phyloP scores from a whole-genome alignment of 225 moss, liverwort and hornwort species.

The Ulota crispa region DNA sequence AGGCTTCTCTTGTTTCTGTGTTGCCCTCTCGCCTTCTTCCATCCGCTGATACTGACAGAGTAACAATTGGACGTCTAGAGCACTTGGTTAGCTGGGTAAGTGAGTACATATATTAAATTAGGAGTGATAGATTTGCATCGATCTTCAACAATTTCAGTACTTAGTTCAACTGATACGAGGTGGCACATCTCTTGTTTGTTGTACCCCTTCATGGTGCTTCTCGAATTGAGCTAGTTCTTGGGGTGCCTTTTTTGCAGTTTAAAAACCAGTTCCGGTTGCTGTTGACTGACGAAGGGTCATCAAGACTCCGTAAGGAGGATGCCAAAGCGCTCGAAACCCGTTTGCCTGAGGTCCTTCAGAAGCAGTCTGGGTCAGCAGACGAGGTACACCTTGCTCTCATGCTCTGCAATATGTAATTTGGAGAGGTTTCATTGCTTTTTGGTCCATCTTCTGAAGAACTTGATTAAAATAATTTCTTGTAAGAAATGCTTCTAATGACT shows the following conservation, averaged over 20 bases:
- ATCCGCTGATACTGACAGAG: constrained; percentile 39
- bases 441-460: background rate
- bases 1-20: constrained; percentile 85
- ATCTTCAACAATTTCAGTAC: background rate
- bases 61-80: constrained; percentile 43
- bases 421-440: background rate
- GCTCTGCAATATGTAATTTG: background rate
- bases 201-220: background rate
- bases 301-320: constrained; percentile 30
- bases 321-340: constrained; percentile 34
- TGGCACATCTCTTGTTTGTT: background rate
- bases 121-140: background rate
- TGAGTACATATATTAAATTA: background rate
- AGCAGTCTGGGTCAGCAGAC: constrained; percentile 80
- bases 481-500: background rate
- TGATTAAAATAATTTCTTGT: background rate
- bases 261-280: constrained; percentile 46
- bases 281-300: constrained; percentile 59
- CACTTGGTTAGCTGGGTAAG: constrained; percentile 83
- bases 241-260: constrained; percentile 34
- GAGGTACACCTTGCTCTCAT: constrained; percentile 51
- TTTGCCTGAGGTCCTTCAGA: constrained; percentile 57
- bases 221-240: background rate
- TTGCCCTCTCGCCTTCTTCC: constrained; percentile 64
- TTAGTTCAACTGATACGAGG: background rate